Base-by-base conservation (phyloP, 179 eudicot genomes). In the Monotropa hypopitys region DNA sequence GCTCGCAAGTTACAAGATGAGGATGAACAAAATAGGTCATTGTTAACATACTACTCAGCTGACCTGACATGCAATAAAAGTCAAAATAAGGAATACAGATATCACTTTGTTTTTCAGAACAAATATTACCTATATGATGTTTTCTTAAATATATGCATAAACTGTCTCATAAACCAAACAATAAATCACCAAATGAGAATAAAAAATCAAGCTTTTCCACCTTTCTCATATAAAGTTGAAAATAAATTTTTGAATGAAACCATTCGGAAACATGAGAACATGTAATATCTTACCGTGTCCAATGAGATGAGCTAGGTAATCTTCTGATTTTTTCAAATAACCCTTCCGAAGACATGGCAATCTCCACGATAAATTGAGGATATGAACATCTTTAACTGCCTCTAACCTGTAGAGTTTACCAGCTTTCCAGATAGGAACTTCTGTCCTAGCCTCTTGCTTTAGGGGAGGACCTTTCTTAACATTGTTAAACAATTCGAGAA, bases 381-480 rank as follows among this genome's bases (percentile, higher is more conserved):
- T 80, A 87, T 94, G 87, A 77, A 94, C 91, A 86, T 94, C 97
- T 85, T 89, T 92, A 72, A 92, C 93, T 75, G 98, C 98, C 83
- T 94, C 94, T 82, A 94, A 76, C 85, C 89, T 83, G 86, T 92
- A 92, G 74, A 92, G 76, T 88, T 92, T 92, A 80, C 98, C 96
- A 74, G 84, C 72, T 68, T 83, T 88, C 98, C 98, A 94, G 69
- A 92, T 88, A 70, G 94, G 89, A 81, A 86, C 77, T 76, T 80
- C 86, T 76, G 42, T 71, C 51, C 69, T 76, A 57, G 76, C 82
- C 80, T 88, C 91, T 76, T 83, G 83, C 72, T 84, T 88, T 33
- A 80, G 59, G 53, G 80, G 82, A 87, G 80, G 79, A 33, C 92
- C 88, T 74, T 81, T 85, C 79, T 89, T 94, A 59, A 94, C 88